These are phyloP conservation scores for Vitis cinerea DNA, from an alignment of 164 flowering plant species.

Conservation along the genomic window DNA sequence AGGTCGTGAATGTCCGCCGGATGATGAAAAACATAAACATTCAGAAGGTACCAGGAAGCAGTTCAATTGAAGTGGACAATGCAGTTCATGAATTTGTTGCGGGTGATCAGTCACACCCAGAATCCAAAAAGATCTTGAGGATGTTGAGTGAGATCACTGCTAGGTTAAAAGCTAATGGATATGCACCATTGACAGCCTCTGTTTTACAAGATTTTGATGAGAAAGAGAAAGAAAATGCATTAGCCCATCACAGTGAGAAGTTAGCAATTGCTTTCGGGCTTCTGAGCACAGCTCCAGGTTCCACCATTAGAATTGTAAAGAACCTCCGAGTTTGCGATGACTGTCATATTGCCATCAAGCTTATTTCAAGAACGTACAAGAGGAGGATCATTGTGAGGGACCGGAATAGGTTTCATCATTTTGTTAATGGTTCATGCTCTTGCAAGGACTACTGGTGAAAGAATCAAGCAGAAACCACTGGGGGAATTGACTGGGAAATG, in stretches of 20 bases:
- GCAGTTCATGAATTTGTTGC: constrained; percentile 32
- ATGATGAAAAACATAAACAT: constrained; percentile 28
- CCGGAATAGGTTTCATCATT: constrained; percentile 42
- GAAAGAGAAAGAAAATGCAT: constrained; percentile 20
- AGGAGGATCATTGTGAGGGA: constrained; percentile 37
- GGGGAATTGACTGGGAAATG: no score
- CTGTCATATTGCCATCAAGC: constrained; percentile 36
- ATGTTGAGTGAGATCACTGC: constrained; percentile 27
- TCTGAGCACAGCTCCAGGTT: constrained; percentile 23
- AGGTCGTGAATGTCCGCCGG: constrained; percentile 28
- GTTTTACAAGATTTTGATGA: constrained; percentile 28
- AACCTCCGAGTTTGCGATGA: constrained; percentile 44
- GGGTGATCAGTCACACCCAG: constrained; percentile 31
- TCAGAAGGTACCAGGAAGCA: constrained; percentile 35
- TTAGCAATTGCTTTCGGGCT: constrained; percentile 42
- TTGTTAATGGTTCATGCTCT: constrained; percentile 33
- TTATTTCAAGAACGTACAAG: constrained; percentile 24
- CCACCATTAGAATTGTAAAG: constrained; percentile 32
- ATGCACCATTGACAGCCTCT: constrained; percentile 18
- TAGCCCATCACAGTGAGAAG: constrained; percentile 32
- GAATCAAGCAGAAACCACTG: no score
- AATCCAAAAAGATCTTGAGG: constrained; percentile 24
- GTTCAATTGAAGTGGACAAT: constrained; percentile 34
- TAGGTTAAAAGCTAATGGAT: constrained; percentile 14
- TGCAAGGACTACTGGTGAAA: constrained; percentile 33